Base-by-base conservation (phyloP, 2,329 filamentous ascomycete species). In the Penicillium brasilianum region DNA sequence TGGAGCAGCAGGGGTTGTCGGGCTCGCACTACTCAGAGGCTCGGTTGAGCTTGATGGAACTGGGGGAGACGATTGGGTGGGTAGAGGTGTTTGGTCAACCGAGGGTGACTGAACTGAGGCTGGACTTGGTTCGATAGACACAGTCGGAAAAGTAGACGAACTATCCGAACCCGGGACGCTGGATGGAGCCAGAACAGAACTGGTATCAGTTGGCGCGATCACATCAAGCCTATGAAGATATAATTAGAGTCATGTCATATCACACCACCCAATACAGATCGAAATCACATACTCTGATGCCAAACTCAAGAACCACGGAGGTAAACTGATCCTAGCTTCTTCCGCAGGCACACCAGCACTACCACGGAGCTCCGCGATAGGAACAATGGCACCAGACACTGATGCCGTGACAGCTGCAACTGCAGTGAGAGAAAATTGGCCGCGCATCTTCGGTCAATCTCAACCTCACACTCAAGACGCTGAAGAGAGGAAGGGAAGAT, bases 361-460 rank as follows among this genome's bases (percentile, higher is more conserved):
- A 5, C 22, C 20, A 18, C 16, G 32, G 20, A 57, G 7, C 18
- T 20, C 50, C 8, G 49, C 11, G 3, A 60, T 20, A 32, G 69
- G 68, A 36, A 63, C 25, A 46, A 63, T 53, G 39, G 66, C 61
- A 52, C 66, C 50, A 11, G 61, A 70, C 10, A 54, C 61, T 6
- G 60, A 55, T 25, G 56, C 46, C 8, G 60, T 18, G 34, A 61
- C 25, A 43, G 53, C 60, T 56, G 58, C 61, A 39, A 69, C 8
- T 22, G 61, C 57, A 59, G 54, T 34, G n/a, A 60, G 49, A 43
- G 53, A 64, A 18, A 64, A 28, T 30, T 59, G 49, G 6, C 61
- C 44, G 48, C 62, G 55, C 69, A 71, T 71, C 58, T 46, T 68
- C 32, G 55, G 55, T 51, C 58, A 34, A 43, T 59, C 58, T 37